Evolutionary conservation across 305 asterid species (phyloP).

Genomic region (Solanum hybrid): DNA sequence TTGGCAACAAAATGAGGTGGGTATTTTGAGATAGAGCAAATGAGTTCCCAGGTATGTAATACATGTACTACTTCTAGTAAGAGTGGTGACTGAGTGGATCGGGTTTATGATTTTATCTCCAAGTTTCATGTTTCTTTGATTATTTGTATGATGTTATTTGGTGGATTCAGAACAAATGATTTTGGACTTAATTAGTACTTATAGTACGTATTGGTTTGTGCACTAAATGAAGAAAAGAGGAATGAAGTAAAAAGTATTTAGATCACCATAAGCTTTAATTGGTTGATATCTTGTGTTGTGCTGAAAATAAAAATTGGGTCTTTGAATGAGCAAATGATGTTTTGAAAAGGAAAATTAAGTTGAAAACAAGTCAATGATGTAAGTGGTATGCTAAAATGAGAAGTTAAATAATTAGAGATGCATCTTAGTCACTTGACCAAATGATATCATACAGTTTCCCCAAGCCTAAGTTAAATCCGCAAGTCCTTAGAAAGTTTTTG

Average conservation of each 20-base stretch:
- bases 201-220: neutral
- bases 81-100: neutral
- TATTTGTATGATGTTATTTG: neutral
- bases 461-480: neutral
- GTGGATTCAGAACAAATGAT: neutral
- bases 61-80: neutral
- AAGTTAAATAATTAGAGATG: neutral
- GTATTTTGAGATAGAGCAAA: neutral
- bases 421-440: neutral
- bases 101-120: neutral
- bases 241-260: neutral
- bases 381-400: neutral
- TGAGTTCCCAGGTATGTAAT: neutral
- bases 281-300: neutral
- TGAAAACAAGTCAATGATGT: neutral
- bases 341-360: neutral
- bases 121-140: neutral
- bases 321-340: neutral
- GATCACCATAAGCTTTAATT: neutral
- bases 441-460: neutral
- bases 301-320: neutral
- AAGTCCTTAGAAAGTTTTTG: neutral
- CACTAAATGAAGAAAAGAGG: neutral
- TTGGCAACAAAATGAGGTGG: neutral
- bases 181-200: neutral